Conservation (phyloP, 768 basidiomycete species). For the Strobilomyces confusus region DNA sequence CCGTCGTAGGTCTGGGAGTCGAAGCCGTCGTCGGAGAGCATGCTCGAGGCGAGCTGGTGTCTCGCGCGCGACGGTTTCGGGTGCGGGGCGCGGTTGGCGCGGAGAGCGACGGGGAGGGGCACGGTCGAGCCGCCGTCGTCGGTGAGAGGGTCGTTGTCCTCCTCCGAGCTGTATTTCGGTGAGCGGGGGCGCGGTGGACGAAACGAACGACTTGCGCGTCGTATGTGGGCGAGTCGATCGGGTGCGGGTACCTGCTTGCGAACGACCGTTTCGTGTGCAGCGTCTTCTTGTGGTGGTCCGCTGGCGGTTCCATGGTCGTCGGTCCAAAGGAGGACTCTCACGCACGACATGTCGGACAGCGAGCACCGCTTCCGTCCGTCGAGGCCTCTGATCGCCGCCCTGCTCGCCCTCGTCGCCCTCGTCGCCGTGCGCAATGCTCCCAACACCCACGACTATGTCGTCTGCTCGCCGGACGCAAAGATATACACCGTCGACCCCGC, state of each 20-base stretch:
- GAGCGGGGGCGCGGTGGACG: conserved; percentile 4
- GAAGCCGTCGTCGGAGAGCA: conserved; percentile 66
- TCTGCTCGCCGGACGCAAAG: conserved; percentile 50
- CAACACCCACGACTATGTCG: conserved; percentile 37
- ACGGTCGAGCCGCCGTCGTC: conserved; percentile 63
- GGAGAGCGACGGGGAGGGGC: conserved; percentile 36
- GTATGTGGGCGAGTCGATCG: conserved; percentile 69
- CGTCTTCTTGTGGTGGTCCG: conserved; percentile 33
- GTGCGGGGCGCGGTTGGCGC: conserved; percentile 24
- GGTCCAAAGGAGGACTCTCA: too few relatives aligned
- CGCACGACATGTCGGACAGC: not conserved
- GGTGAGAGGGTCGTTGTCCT: conserved; percentile 84
- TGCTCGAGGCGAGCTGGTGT: conserved; percentile 52
- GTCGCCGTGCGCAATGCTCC: not conserved
- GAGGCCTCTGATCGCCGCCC: not conserved
- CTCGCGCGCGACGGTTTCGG: conserved; percentile 28
- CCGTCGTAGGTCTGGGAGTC: conserved; percentile 91
- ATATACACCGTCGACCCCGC: conserved; percentile 70
- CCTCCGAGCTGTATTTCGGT: conserved; percentile 58
- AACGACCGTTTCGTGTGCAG: conserved; percentile 57
- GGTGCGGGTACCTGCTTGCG: conserved; percentile 63
- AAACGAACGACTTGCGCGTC: conserved; percentile 50
- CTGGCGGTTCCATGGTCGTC: conserved; percentile 14
- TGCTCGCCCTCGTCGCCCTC: conserved; percentile 8
- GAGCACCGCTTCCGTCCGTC: not conserved